Percentiles rank a stretch among this genome's conserved stretches.
These are phyloP conservation scores for Mentha longifolia DNA, from an alignment of 257 asterid species.

Conservation along the genomic window DNA sequence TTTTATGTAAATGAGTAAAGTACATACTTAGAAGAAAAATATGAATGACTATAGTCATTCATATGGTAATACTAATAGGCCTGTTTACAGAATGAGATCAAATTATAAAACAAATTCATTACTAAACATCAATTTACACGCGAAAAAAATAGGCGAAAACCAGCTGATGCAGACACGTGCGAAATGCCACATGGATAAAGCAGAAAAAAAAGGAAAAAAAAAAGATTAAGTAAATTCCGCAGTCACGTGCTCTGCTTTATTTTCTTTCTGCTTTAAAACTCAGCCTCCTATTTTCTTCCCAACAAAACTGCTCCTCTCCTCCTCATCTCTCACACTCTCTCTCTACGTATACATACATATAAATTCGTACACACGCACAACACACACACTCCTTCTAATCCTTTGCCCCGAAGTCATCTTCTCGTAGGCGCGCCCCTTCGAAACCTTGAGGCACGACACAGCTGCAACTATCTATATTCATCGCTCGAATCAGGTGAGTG, in stretches of 20 bases:
- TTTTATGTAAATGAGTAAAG: too few species aligned
- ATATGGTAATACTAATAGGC: neutral
- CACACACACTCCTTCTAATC: slow-evolving; percentile 30
- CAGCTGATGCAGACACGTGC: slow-evolving; percentile 28
- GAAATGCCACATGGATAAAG: slow-evolving; percentile 31
- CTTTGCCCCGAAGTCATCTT: slow-evolving; percentile 43
- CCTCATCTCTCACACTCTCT: slow-evolving; percentile 22
- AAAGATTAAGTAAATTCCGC: slow-evolving; percentile 6
- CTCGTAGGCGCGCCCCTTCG: slow-evolving; percentile 31
- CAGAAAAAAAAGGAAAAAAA: neutral
- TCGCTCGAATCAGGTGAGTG: slow-evolving; percentile 43
- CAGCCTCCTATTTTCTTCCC: slow-evolving; percentile 41
- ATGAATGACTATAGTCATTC: neutral
- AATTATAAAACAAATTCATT: neutral
- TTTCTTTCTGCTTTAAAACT: slow-evolving; percentile 43
- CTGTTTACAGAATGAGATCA: neutral
- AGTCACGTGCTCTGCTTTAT: slow-evolving; percentile 43
- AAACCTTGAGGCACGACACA: slow-evolving; percentile 28
- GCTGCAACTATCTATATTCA: slow-evolving; percentile 25
- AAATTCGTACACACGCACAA: slow-evolving; percentile 31
- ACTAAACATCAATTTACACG: neutral
- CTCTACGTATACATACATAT: slow-evolving; percentile 30
- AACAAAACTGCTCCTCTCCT: slow-evolving; percentile 30
- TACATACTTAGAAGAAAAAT: too few species aligned
- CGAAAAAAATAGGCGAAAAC: neutral